Percentiles rank a stretch among this genome's conserved stretches.
Evolutionary conservation across 2,329 filamentous ascomycete genomes (phyloP).

Genomic region (Tolypocladium tundrense): DNA sequence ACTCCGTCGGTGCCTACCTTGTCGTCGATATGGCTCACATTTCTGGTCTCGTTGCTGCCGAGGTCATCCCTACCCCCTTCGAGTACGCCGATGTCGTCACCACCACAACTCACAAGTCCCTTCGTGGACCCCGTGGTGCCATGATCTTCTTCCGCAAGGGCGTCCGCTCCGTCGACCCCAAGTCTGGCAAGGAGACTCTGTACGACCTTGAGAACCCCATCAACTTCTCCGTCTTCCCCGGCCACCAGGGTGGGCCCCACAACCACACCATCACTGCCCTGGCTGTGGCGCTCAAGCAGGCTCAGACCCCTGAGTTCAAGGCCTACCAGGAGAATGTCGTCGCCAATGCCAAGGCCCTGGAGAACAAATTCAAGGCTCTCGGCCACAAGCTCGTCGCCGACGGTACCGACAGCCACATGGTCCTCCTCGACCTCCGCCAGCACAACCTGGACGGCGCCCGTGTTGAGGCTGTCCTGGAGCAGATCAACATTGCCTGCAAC

Average conservation of each 20-base stretch:
- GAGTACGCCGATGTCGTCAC: constrained; percentile 90
- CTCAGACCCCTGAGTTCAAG: constrained; percentile 81
- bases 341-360: constrained; percentile 85
- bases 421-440: constrained; percentile 86
- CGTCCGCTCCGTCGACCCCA: constrained; percentile 78
- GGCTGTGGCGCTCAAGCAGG: constrained; percentile 90
- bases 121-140: constrained; percentile 91
- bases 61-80: constrained; percentile 90
- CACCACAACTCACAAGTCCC: constrained; percentile 97
- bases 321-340: constrained; percentile 89
- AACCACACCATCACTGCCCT: constrained; percentile 99
- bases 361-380: constrained; percentile 72
- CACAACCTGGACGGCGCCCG: constrained; percentile 83
- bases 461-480: constrained; percentile 90
- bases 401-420: constrained; percentile 96
- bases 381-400: constrained; percentile 92
- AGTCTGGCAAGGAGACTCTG: constrained; percentile 78
- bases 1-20: constrained; percentile 87
- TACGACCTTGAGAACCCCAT: constrained; percentile 95
- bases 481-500: constrained; percentile 98
- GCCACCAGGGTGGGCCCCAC: constrained; percentile 96
- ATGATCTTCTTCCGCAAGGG: constrained; percentile 99
- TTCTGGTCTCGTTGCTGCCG: constrained; percentile 86
- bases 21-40: constrained; percentile 99
- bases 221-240: constrained; percentile 98